These are phyloP conservation scores for Alliaria petiolata DNA, from an alignment of 345 rosid genomes.

Conservation along the genomic window DNA sequence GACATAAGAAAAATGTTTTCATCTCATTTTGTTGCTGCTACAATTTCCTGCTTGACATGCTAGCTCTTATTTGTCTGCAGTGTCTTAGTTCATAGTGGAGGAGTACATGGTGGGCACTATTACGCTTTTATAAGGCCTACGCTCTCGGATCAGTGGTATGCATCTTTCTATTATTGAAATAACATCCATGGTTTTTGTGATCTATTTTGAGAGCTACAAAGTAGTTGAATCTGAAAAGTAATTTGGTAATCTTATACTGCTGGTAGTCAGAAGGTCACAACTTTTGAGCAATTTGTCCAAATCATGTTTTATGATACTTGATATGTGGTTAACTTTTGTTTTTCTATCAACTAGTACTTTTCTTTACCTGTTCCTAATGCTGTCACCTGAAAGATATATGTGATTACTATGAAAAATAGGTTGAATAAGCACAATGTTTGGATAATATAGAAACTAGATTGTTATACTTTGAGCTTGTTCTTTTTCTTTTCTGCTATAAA, in stretches of 20 bases:
- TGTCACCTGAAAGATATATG: too few species aligned
- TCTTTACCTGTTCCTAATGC: background rate
- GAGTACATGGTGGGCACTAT: constrained; percentile 97
- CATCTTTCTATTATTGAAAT: background rate
- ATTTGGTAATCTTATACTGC: background rate
- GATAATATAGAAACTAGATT: background rate
- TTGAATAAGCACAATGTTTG: background rate
- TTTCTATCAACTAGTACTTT: background rate
- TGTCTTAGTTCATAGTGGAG: constrained; percentile 96
- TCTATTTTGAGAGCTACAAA: background rate
- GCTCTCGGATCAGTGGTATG: constrained; percentile 90
- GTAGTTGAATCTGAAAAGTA: constrained; percentile 2
- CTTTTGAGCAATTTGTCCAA: background rate
- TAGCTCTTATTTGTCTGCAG: constrained; percentile 47
- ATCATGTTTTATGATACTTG: constrained; percentile 7
- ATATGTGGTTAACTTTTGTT: background rate
- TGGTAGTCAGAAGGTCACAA: background rate
- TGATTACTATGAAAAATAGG: background rate
- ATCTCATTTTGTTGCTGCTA: constrained; percentile 10
- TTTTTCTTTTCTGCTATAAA: background rate
- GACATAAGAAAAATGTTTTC: background rate
- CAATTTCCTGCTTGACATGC: constrained; percentile 10
- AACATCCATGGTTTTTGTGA: background rate
- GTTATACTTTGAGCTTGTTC: background rate
- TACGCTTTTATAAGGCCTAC: constrained; percentile 98